Evolutionary conservation across 1,284 basidiomycete genomes (phyloP).

Genomic region (Pseudozyma hubeiensis): DNA sequence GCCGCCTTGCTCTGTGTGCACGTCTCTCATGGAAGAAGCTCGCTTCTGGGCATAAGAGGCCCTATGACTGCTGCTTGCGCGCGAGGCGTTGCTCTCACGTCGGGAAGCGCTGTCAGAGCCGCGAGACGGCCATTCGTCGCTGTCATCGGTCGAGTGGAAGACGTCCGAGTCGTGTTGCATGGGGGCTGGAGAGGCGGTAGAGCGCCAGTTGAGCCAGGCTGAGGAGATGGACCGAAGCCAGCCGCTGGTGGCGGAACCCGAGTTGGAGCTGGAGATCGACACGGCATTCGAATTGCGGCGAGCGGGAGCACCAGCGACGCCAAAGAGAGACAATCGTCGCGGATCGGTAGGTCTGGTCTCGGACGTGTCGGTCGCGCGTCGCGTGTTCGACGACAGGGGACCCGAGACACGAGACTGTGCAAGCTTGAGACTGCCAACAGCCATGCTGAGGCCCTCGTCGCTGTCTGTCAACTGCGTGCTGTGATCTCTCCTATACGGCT

Average conservation of each 20-base stretch:
- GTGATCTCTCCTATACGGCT: slow-evolving; percentile 8
- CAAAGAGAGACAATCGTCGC: slow-evolving; percentile 42
- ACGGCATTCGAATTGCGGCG: slow-evolving; percentile 47
- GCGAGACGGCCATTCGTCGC: slow-evolving; percentile 36
- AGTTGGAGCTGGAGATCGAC: slow-evolving; percentile 38
- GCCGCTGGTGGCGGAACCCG: slow-evolving; percentile 37
- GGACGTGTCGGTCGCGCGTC: slow-evolving; percentile 22
- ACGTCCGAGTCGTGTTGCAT: slow-evolving; percentile 36
- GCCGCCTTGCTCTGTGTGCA: slow-evolving; percentile 16
- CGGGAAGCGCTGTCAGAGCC: slow-evolving; percentile 13
- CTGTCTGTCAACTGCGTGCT: slow-evolving; percentile 1
- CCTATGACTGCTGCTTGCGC: slow-evolving; percentile 29
- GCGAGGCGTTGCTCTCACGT: slow-evolving; percentile 36
- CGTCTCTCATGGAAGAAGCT: slow-evolving; percentile 26
- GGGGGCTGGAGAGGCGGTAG: slow-evolving; percentile 36
- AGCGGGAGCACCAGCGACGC: slow-evolving; percentile 21
- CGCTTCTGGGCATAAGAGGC: slow-evolving; percentile 32
- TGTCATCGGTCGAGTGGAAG: slow-evolving; percentile 32
- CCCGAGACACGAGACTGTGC: slow-evolving; percentile 44
- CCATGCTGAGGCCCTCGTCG: slow-evolving; percentile 38
- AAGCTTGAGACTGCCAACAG: slow-evolving; percentile 49
- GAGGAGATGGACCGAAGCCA: slow-evolving; percentile 55
- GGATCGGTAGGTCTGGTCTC: slow-evolving; percentile 19
- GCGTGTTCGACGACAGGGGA: slow-evolving; percentile 8
- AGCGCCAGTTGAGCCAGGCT: slow-evolving; percentile 52